These are phyloP conservation scores for Acer yangbiense DNA, from an alignment of 345 rosid species.

Conservation along the genomic window DNA sequence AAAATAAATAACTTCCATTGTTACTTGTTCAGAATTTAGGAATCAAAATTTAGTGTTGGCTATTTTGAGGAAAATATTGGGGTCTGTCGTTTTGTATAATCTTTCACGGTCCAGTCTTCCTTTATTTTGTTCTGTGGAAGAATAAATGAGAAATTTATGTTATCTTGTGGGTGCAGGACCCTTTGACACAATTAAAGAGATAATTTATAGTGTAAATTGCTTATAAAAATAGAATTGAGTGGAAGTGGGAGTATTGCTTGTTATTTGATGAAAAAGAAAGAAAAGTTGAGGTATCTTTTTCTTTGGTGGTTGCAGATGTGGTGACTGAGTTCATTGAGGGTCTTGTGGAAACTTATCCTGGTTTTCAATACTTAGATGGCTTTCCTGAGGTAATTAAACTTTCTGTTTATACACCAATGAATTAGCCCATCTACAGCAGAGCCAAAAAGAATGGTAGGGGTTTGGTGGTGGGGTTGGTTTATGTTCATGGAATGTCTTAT, in stretches of 20 bases:
- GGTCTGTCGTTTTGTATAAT: neutral
- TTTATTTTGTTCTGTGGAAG: neutral
- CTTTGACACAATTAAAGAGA: neutral
- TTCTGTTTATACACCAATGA: neutral
- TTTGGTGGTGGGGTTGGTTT: neutral
- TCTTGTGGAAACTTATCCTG: conserved; percentile 86
- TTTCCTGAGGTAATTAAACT: conserved; percentile 71
- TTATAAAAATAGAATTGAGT: neutral
- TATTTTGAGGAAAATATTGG: neutral
- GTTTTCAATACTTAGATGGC: conserved; percentile 87
- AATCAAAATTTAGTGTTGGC: neutral
- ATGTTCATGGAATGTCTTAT: neutral
- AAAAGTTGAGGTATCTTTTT: neutral
- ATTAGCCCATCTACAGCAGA: neutral
- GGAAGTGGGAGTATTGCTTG: neutral
- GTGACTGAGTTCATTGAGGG: conserved; percentile 98
- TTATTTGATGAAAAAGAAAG: neutral
- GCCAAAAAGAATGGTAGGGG: neutral
- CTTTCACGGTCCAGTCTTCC: neutral
- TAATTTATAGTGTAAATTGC: neutral
- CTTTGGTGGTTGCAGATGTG: conserved; percentile 58
- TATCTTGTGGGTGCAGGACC: neutral
- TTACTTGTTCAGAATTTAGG: neutral
- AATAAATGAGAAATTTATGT: neutral
- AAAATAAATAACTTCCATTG: neutral